Base-by-base conservation (phyloP, 2,329 filamentous ascomycete genomes). In the Hypoxylon sp. region DNA sequence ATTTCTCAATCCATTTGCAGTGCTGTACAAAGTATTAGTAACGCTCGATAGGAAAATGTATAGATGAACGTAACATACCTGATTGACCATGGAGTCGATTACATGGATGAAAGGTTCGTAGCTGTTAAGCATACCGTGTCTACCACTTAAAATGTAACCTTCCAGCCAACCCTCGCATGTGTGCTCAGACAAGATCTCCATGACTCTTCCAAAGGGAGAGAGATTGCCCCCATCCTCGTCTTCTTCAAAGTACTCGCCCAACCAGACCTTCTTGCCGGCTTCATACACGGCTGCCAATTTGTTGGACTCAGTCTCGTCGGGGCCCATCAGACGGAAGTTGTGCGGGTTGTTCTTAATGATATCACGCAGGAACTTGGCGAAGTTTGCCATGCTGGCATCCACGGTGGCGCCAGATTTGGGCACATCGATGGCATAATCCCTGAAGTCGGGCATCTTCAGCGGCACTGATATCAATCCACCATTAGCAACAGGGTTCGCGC, bases 1-100 rank as follows among this genome's bases (percentile, higher is more conserved):
- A 92, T 82, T 94, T 95, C 79, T 95, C 92, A 56, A 94, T 86
- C 92, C 92, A 94, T 79, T 95, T 95, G 83, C 91, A 93, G 81
- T 95, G 92, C 82, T 86, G 55, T n/a, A 17, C 2, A 27, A 3
- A 1, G 1, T 53, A 67, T 76, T 65, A 76, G 72, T 44, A 49
- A 31, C 14, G 31, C 13, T n/a, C 8, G 2, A 37, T 54, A 25
- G 40, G n/a, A 17, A 6, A 20, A 30, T 13, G 3, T 8, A 46
- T 31, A 11, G 1, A 14, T 20, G 17, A 53, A 2, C 2, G 6
- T 35, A 50, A 72, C 80, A 59, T 79, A 84, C 83, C 78, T 93
- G 92, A 78, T 93, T 94, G 67, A 95, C 92, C 92, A 95, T 95
- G 1, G 90, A 93, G 79, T 94, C 91, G 74, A 95, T 93, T 74